Base-by-base conservation (phyloP, 2,329 filamentous ascomycete species). In the Trichoderma afroharzianum region DNA sequence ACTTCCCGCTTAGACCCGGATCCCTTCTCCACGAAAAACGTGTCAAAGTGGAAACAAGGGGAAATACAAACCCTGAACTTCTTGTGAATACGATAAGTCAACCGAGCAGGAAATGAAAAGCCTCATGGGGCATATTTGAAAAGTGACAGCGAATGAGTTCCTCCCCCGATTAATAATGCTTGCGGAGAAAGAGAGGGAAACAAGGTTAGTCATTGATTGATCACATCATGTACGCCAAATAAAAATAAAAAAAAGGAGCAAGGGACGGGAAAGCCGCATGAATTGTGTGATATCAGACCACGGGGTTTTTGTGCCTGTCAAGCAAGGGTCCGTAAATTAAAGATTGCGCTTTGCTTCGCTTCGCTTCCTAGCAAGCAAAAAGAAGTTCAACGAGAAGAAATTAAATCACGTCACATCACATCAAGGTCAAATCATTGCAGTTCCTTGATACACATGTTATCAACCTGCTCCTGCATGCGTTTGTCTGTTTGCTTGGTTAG, bases 1-100 rank as follows among this genome's bases (percentile, higher is more conserved):
- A 70, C 67, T 70, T 70, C 12, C 68, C 68, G 68, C 33, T 12
- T 24, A n/a, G 66, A 61, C 58, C 43, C 43, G 11, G 33, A 26
- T 7, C 6, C n/a, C 30, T 28, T 57, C 47, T 39, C 63, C 47
- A 39, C 47, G 50, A 1, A 55, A 24, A 55, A 30, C 43, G 26
- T 66, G 61, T 26, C 12, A 8, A 55, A 30, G 21, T 39, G 59
- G 33, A 39, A 57, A 67, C 24, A 30, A 12, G 33, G 32, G 26
- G 32, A 39, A 21, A 12, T 1, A 9, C 36, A 39, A 39, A 50
- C 43, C 43, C 43, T 50, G 43, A 50, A 18, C 36, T 39, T 39
- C 33, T 36, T 5, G 1, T 50, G n/a, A 50, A 50, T 50, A 50
- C 43, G n/a, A 50, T 50, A 6, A 43, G 39, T 43, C 33, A 15